A percentile compares a stretch with the other conserved stretches of the same genome.
phyloP scores from a whole-genome alignment of 805 yeast genomes.

The Kuraishia piskuri region DNA sequence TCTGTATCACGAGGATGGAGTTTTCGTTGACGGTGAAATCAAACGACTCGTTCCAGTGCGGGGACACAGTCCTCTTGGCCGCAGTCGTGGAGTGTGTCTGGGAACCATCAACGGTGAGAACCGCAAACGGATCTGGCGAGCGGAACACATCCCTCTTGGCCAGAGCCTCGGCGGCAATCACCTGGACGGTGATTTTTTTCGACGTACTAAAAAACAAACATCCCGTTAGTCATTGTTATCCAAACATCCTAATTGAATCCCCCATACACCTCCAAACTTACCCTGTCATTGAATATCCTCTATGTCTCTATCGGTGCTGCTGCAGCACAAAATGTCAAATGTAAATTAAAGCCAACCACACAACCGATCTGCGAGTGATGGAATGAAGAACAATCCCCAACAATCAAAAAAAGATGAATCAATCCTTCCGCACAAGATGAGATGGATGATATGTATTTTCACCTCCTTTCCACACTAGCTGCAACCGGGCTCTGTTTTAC shows the following conservation, averaged over 20 bases:
- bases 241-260: background rate
- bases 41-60: slow-evolving; percentile 96
- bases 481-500: background rate
- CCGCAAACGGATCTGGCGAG: slow-evolving; percentile 97
- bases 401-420: background rate
- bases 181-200: slow-evolving; percentile 47
- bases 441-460: background rate
- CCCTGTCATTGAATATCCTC: no score
- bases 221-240: background rate
- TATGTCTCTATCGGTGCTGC: no score
- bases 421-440: background rate
- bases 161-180: slow-evolving; percentile 93
- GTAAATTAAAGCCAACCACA: background rate
- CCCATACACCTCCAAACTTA: no score
- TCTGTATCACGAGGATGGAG: slow-evolving; percentile 84
- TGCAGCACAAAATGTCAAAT: no score
- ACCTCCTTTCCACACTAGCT: background rate
- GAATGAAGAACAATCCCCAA: background rate
- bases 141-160: slow-evolving; percentile 93
- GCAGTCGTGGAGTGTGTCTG: slow-evolving; percentile 94
- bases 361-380: no score
- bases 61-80: slow-evolving; percentile 88
- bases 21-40: slow-evolving; percentile 70
- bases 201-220: background rate
- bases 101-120: slow-evolving; percentile 92